Evolutionary conservation across 371 early-diverging fungal species (phyloP).

Genomic region (Zychaea mexicana): DNA sequence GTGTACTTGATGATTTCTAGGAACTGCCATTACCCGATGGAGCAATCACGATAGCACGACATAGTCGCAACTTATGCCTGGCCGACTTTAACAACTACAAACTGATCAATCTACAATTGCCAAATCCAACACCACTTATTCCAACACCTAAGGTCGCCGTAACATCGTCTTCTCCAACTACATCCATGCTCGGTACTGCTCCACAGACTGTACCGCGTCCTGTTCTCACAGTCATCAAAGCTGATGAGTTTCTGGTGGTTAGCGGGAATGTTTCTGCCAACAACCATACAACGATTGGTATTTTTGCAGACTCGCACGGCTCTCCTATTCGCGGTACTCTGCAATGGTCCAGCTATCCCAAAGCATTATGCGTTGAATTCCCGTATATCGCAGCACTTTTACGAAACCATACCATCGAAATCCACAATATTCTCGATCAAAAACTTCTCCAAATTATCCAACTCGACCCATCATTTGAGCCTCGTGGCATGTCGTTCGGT

Average conservation of each 20-base stretch:
- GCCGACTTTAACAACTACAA: conserved; percentile 72
- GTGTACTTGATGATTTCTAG: conserved; percentile 25
- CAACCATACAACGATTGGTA: conserved; percentile 64
- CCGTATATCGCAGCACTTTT: conserved; percentile 80
- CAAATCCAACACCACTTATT: conserved; percentile 57
- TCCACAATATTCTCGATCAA: conserved; percentile 79
- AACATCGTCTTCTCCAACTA: conserved; percentile 21
- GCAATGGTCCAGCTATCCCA: conserved; percentile 75
- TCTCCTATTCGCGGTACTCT: conserved; percentile 81
- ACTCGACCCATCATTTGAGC: conserved; percentile 49
- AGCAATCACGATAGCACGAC: conserved; percentile 56
- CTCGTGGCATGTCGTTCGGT: conserved; percentile 52
- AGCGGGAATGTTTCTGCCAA: conserved; percentile 50
- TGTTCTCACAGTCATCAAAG: conserved; percentile 59
- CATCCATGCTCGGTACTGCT: conserved; percentile 41
- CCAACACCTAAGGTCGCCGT: conserved; percentile 54
- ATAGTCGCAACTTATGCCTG: conserved; percentile 59
- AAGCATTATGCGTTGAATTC: conserved; percentile 70
- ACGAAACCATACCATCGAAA: conserved; percentile 65
- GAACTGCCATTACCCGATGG: conserved; percentile 70
- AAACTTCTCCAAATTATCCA: conserved; percentile 59
- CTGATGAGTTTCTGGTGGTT: conserved; percentile 75
- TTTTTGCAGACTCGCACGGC: conserved; percentile 70
- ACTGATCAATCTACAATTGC: conserved; percentile 55
- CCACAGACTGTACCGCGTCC: conserved; percentile 52